These are phyloP conservation scores for Diospyros kaki DNA, from an alignment of 148 eudicot genomes.

Conservation along the genomic window DNA sequence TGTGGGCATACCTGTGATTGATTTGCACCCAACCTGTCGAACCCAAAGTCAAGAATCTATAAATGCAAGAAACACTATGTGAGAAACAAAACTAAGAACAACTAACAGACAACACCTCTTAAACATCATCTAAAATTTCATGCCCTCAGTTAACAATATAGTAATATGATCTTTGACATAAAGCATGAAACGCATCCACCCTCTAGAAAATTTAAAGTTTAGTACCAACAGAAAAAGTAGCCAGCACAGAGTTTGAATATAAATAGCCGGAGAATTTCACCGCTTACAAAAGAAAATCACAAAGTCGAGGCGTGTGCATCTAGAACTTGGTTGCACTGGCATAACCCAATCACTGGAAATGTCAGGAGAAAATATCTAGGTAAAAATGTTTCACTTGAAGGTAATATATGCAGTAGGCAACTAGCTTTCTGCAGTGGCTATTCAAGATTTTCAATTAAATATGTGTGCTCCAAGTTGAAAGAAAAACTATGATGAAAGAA, in stretches of 20 bases:
- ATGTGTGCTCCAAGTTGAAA: neutral
- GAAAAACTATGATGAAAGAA: neutral
- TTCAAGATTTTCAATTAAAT: neutral
- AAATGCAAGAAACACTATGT: conserved; percentile 14
- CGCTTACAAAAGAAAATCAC: too few species aligned
- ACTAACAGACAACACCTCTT: neutral
- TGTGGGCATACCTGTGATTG: conserved; percentile 53
- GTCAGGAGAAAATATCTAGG: neutral
- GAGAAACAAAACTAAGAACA: neutral
- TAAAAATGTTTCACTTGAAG: too few species aligned
- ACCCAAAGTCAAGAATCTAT: conserved; percentile 96
- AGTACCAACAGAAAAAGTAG: neutral
- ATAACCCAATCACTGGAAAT: neutral
- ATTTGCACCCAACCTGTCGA: conserved; percentile 90
- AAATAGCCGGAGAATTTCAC: too few species aligned
- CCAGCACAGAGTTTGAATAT: too few species aligned
- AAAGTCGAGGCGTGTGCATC: too few species aligned
- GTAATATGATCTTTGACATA: neutral
- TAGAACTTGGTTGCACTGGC: too few species aligned
- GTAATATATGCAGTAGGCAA: neutral
- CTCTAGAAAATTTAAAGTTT: neutral
- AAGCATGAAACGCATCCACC: neutral
- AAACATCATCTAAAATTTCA: neutral
- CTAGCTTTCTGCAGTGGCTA: neutral
- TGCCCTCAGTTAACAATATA: neutral